Evolutionary conservation across 1,139 yeast species (phyloP), one percentile per base, ranked within the genome.

Genomic region (Saccharomyces hybrid): DNA sequence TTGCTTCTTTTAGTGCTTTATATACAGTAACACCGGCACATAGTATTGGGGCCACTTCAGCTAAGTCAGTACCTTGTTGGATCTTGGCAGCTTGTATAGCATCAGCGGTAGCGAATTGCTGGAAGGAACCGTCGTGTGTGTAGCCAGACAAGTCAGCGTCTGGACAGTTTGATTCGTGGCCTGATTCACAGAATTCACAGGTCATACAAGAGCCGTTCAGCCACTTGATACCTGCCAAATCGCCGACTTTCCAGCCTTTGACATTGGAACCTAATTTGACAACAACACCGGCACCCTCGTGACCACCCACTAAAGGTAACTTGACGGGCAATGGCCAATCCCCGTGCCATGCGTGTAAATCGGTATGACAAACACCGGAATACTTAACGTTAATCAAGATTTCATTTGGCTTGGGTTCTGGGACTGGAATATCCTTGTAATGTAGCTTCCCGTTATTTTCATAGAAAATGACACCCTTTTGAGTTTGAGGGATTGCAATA

Each of bases 21-120:
- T 84, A 85, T 51, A 84, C 90, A 46, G 90, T 85, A 65, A 85
- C 82, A 75, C 91, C 91, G 28, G 90, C 91, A 79, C 91, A 85
- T 65, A 85, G 76, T 59, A 85, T 81, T 62, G 91, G 91, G 27
- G 90, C 81, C 55, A 81, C 81, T 59, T 76, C 69, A 50, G 88
- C 88, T 66, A 84, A 76, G 65, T 84, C 87, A 47, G 85, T 75
- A 56, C 84, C 85, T 61, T 76, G 63, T 51, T 89, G 87, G 60
- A 85, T 81, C 62, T 77, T 76, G 48, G 90, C 89, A 49, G 89
- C 88, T 68, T 85, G 89, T 51, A 83, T 77, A 27, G 88, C 88
- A 71, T 85, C 89, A 47, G 89, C 89, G 52, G 90, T 84, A 44
- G 89, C 89, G 64, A 83, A 85, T 71, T 85, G 85, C 73, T 84